Base-by-base conservation (phyloP, 208 protist genomes). In the Acanthamoeba lenticulata region DNA sequence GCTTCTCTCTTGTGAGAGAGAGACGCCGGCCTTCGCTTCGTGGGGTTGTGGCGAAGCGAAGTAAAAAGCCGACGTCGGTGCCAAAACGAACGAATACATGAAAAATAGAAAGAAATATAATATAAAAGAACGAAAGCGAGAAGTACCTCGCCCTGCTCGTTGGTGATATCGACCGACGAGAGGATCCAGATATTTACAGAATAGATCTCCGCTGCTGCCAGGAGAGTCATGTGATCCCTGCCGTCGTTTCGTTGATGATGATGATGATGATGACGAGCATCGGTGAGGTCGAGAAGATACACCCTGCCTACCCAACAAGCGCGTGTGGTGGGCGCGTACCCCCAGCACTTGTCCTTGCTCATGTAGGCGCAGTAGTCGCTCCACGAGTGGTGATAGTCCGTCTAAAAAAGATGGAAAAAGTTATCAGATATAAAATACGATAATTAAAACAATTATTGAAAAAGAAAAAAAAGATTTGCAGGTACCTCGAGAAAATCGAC, bases 151-250 rank as follows among this genome's bases (percentile, higher is more conserved):
- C 81, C 52, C 15, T 90, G 40, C 27, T 90, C 81, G 52, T 90
- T 90, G 52, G 44, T 27, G 36, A 65, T 62, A 29, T 90, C 52
- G 34, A 92, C 88, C 2, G 88, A 92, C 6, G 40, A 60, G 13
- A 92, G 88, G 11, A 92, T 38, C 49, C 57, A 92, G 24, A 92
- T 77, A n/a, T 67, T 92, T 44, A 92, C 55, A 55, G 86, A 92
- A 40, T 77, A 92, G 40, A 74, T 32, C 40, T 92, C 86, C 0
- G 86, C 86, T 29, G 86, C 86, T 36, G 86, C 86, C n/a, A 92
- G 38, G 19, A 92, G 44, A 27, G 86, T 92, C 29, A 92, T 67
- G 21, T 92, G 86, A 24, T 92, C 86, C 32, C 69, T 81, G 32
- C 1, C 27, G 62, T 34, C n/a, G 7, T 29, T 72, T 24, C 7